Percentiles rank a stretch among this genome's conserved stretches.
These are phyloP conservation scores for Aureobasidium subglaciale DNA, from an alignment of 2,329 filamentous ascomycete species.

Conservation along the genomic window DNA sequence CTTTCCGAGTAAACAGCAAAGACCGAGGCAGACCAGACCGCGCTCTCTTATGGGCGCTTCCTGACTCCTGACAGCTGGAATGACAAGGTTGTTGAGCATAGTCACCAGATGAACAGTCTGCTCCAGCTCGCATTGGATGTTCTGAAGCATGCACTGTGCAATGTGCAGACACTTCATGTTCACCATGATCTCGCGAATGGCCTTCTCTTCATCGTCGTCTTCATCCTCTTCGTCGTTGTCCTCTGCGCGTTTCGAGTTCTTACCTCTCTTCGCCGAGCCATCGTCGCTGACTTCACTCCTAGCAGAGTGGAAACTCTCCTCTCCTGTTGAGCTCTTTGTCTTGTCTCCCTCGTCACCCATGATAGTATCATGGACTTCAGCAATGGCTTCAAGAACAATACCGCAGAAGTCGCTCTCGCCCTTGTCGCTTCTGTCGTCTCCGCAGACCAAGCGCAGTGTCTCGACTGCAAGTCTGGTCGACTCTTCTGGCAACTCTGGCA, in stretches of 20 bases:
- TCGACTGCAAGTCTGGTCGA: constrained; percentile 83
- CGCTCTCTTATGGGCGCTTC: constrained; percentile 88
- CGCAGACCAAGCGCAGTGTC: constrained; percentile 75
- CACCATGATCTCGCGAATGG: constrained; percentile 84
- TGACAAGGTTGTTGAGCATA: constrained; percentile 96
- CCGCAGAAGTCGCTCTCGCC: constrained; percentile 79
- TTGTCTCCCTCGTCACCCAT: constrained; percentile 55
- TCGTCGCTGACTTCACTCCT: constrained; percentile 72
- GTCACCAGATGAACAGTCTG: constrained; percentile 85
- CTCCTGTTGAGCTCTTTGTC: constrained; percentile 41
- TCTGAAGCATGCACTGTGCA: constrained; percentile 93
- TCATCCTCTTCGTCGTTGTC: constrained; percentile 60
- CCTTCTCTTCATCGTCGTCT: constrained; percentile 60
- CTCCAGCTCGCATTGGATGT: constrained; percentile 80
- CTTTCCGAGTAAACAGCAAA: constrained; percentile 87
- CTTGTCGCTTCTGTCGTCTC: constrained; percentile 58
- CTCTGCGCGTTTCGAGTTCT: constrained; percentile 38
- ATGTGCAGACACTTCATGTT: constrained; percentile 99
- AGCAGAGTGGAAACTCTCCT: constrained; percentile 91
- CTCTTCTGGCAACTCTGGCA: constrained; percentile 83
- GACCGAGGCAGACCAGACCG: constrained; percentile 78
- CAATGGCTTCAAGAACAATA: constrained; percentile 84
- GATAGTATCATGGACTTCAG: constrained; percentile 93
- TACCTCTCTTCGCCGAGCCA: constrained; percentile 30
- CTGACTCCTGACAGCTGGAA: constrained; percentile 88